Evolutionary conservation across 2,329 filamentous ascomycete species (phyloP), one percentile per base, ranked within the genome.

Genomic region (Cryphonectria carpinicola): DNA sequence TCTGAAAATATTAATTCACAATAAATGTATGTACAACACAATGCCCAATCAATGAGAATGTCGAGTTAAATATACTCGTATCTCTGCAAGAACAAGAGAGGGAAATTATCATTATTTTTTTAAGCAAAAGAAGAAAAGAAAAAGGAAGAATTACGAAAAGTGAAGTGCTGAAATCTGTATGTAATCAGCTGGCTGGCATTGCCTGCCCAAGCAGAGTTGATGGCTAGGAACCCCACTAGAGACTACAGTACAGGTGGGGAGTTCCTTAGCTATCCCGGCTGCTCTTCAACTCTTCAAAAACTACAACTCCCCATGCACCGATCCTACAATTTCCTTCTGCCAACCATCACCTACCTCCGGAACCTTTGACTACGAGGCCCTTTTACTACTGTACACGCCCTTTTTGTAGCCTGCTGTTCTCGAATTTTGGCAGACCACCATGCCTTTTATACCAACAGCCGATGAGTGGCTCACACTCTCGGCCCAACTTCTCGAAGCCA

Each of bases 401-500:
- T 32, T 17, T 4, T 28, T 19, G 25, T 32, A 17, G 13, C 14
- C 28, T 17, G 14, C 11, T 22, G 46, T n/a, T 49, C 22, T n/a
- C 17, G 46, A n/a, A 35, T 14, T 11, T 7, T 13, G 13, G 14
- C 25, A 54, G 43, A 43, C 35, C 76, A 83, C 76, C 70, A 97
- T 97, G 95, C 91, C 92, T 3, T 90, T 92, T 80, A 90, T 97
- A 79, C 84, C 87, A 66, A 94, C 93, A 70, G 93, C 93, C 81
- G 91, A 97, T 82, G 92, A 95, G 83, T 99, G 94, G 92, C 92
- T 98, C 75, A 90, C 92, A 77, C 92, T 98, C 81, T 97, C 95
- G 19, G 85, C 90, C 25, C 89, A 95, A 72, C 90, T 99, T 70
- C 86, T 99, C 68, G 89, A 96, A 82, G 95, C 96, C 69, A 90